These are phyloP conservation scores for Sporisorium reilianum DNA, from an alignment of 1,284 basidiomycete species.

Conservation along the genomic window DNA sequence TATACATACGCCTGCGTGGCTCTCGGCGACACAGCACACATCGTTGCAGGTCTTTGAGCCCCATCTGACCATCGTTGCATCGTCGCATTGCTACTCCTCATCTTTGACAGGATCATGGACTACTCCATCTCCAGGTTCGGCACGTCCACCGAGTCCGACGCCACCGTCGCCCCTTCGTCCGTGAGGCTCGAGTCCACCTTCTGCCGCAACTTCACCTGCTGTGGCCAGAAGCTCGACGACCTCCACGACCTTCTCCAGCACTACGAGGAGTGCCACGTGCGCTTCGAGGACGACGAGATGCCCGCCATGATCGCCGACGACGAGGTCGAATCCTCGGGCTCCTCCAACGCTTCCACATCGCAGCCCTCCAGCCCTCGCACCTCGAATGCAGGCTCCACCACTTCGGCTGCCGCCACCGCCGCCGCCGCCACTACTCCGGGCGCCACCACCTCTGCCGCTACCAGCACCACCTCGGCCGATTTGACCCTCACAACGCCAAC, in stretches of 20 bases:
- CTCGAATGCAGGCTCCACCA: conserved; percentile 37
- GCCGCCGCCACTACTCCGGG: conserved; percentile 22
- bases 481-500: conserved; percentile 37
- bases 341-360: conserved; percentile 54
- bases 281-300: conserved; percentile 67
- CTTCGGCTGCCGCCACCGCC: conserved; percentile 23
- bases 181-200: conserved; percentile 66
- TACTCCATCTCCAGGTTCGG: conserved; percentile 65
- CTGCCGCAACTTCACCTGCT: conserved; percentile 68
- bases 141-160: conserved; percentile 65
- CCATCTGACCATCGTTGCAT: background rate
- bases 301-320: conserved; percentile 62
- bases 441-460: conserved; percentile 13
- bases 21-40: background rate
- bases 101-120: conserved; percentile 61
- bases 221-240: conserved; percentile 65
- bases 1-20: conserved; percentile 11
- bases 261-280: conserved; percentile 68
- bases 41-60: background rate
- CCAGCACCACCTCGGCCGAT: no score
- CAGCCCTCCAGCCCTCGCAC: conserved; percentile 61
- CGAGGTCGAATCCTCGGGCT: conserved; percentile 56
- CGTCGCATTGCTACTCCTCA: background rate
- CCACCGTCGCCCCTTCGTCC: conserved; percentile 63
- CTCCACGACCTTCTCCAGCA: conserved; percentile 68